These are phyloP conservation scores for Sporisorium sorghi DNA, from an alignment of 1,284 basidiomycete genomes.

Conservation along the genomic window DNA sequence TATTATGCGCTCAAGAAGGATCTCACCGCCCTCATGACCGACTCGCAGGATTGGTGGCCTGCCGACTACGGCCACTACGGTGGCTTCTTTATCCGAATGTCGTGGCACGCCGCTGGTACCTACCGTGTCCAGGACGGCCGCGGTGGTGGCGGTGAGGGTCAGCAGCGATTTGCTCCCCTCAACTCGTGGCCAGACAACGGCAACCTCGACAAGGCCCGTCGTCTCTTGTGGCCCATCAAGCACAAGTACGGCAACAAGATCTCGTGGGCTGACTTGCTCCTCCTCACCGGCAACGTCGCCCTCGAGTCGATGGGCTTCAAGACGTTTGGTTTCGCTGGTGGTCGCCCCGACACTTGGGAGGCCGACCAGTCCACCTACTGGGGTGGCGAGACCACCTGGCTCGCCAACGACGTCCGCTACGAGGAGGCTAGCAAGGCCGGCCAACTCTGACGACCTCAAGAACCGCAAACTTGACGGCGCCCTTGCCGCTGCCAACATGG, in stretches of 20 bases:
- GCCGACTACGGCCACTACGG: constrained; percentile 50
- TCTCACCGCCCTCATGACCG: constrained; percentile 35
- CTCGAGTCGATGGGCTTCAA: constrained; percentile 52
- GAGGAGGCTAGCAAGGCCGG: constrained; percentile 35
- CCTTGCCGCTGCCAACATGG: constrained; percentile 43
- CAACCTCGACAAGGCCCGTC: constrained; percentile 46
- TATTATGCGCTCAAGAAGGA: constrained; percentile 49
- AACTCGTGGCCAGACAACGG: constrained; percentile 52
- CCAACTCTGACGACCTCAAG: constrained; percentile 38
- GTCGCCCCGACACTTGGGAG: constrained; percentile 47
- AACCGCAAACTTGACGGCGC: constrained; percentile 38
- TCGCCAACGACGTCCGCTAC: constrained; percentile 48
- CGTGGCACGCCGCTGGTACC: constrained; percentile 48
- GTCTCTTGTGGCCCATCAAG: constrained; percentile 50
- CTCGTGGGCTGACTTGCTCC: constrained; percentile 41
- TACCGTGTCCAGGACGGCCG: constrained; percentile 49
- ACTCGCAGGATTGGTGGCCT: constrained; percentile 48
- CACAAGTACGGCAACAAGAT: constrained; percentile 51
- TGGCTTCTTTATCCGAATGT: constrained; percentile 45
- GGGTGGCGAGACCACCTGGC: constrained; percentile 51
- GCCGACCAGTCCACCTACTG: constrained; percentile 49
- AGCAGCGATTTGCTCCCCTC: constrained; percentile 47
- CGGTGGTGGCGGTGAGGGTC: constrained; percentile 44
- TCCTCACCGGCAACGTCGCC: constrained; percentile 43
- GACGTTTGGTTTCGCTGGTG: constrained; percentile 47